A percentile compares a stretch with the other conserved stretches of the same genome.
These are phyloP conservation scores for Gossypium thurberi DNA, from an alignment of 345 rosid species.

Conservation along the genomic window DNA sequence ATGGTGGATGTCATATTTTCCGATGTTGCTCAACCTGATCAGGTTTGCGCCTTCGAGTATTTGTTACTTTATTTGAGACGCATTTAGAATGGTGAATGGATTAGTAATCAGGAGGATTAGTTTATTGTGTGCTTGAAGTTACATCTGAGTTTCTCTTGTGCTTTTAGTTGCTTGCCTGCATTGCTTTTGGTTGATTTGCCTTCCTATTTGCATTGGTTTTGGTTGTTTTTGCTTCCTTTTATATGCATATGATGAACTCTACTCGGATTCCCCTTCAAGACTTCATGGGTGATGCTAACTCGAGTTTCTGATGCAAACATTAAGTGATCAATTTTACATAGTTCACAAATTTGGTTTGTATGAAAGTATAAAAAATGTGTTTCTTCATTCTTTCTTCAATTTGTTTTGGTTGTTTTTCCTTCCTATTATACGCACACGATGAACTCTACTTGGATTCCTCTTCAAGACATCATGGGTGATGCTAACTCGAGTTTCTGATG, in stretches of 20 bases:
- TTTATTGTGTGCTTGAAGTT: no score
- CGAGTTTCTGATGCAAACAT: constrained; percentile 52
- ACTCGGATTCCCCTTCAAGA: constrained; percentile 61
- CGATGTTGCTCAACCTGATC: constrained; percentile 99
- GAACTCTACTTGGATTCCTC: constrained; percentile 54
- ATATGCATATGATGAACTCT: constrained; percentile 31
- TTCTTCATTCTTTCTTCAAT: background rate
- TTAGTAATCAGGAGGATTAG: background rate
- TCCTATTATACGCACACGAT: constrained; percentile 24
- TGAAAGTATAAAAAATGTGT: background rate
- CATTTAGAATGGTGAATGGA: background rate
- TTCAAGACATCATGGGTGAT: constrained; percentile 49
- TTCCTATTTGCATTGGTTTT: no score
- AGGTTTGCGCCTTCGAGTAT: constrained; percentile 41
- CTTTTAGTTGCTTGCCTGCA: no score
- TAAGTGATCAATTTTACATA: background rate
- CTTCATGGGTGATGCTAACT: constrained; percentile 43
- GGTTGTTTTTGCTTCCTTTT: background rate
- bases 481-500: constrained; percentile 58
- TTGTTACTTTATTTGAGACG: background rate
- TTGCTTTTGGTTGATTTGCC: background rate
- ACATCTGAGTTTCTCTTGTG: no score
- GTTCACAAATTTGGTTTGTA: background rate
- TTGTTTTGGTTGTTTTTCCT: background rate
- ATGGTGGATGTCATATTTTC: constrained; percentile 99